phyloP scores from a whole-genome alignment of 345 rosid species.

The Crucihimalaya himalaica region DNA sequence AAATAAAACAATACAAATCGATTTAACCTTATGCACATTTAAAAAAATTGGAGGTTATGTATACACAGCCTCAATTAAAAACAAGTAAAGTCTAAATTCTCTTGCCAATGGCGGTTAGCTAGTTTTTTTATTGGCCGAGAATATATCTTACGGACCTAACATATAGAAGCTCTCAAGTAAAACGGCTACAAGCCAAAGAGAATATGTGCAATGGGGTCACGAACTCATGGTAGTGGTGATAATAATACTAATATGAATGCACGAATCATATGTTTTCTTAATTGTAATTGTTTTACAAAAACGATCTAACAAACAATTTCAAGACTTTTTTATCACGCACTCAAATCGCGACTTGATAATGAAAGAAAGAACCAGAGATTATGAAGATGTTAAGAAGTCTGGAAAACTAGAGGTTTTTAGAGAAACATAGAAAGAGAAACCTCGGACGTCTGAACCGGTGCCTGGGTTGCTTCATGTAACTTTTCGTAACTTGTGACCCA shows the following conservation, averaged over 20 bases:
- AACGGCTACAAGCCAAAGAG: slow-evolving; percentile 2
- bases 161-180: not conserved
- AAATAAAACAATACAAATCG: not conserved
- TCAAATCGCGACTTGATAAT: too few species aligned
- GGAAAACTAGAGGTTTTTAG: too few species aligned
- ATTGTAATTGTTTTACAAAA: not conserved
- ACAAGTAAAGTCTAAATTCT: not conserved
- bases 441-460: too few species aligned
- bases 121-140: too few species aligned
- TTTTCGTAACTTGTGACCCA: too few species aligned
- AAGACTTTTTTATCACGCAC: too few species aligned
- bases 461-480: too few species aligned
- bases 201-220: not conserved
- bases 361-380: too few species aligned
- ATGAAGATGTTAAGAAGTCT: too few species aligned
- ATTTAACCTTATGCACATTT: not conserved
- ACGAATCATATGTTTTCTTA: not conserved
- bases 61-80: too few species aligned
- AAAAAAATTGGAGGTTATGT: not conserved
- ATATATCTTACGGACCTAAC: too few species aligned
- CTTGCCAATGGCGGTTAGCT: not conserved
- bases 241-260: not conserved
- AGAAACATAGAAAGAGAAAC: too few species aligned
- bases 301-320: not conserved
- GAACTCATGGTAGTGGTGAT: slow-evolving; percentile 17